A percentile compares a stretch with the other conserved stretches of the same genome.
These are phyloP conservation scores for Knoxdaviesia capensis DNA, from an alignment of 2,329 filamentous ascomycete species.

Conservation along the genomic window DNA sequence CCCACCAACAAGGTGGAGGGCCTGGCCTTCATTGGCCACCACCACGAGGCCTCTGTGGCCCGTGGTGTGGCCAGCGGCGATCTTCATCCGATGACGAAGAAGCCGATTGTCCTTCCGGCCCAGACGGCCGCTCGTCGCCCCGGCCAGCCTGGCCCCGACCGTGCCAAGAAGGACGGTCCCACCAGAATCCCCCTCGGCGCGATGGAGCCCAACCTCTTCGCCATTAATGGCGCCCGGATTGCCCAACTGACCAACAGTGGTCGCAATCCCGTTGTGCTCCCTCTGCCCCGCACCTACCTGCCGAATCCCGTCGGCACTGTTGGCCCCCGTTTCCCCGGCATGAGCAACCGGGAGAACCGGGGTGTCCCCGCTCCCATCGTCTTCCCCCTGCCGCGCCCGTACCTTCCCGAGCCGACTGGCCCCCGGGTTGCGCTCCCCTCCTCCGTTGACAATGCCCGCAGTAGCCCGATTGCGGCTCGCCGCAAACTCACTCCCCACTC, in stretches of 20 bases:
- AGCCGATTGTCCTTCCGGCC: constrained; percentile 26
- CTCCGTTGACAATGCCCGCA: not conserved
- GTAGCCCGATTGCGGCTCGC: constrained; percentile 1
- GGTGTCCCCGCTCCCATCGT: constrained; percentile 22
- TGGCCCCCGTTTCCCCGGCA: too few relatives aligned
- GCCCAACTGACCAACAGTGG: constrained; percentile 27
- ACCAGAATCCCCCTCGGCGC: constrained; percentile 36
- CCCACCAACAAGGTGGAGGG: constrained; percentile 42
- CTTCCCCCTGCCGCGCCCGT: constrained; percentile 36
- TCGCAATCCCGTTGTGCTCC: constrained; percentile 33
- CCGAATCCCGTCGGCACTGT: not conserved
- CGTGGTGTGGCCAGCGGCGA: constrained; percentile 60
- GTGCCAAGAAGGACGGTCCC: constrained; percentile 23
- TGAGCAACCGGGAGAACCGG: not conserved
- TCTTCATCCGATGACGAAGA: constrained; percentile 76
- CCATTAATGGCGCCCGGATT: constrained; percentile 26
- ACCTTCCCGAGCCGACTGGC: constrained; percentile 12
- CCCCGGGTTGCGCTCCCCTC: too few relatives aligned
- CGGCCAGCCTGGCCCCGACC: constrained; percentile 7
- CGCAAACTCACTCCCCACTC: constrained; percentile 2
- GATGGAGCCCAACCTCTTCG: constrained; percentile 42
- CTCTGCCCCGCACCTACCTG: constrained; percentile 33
- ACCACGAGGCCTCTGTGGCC: constrained; percentile 50
- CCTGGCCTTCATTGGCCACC: constrained; percentile 64
- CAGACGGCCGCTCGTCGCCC: constrained; percentile 21